Conservation (phyloP, 179 eudicot genomes). For the Patellifolia procumbens region DNA sequence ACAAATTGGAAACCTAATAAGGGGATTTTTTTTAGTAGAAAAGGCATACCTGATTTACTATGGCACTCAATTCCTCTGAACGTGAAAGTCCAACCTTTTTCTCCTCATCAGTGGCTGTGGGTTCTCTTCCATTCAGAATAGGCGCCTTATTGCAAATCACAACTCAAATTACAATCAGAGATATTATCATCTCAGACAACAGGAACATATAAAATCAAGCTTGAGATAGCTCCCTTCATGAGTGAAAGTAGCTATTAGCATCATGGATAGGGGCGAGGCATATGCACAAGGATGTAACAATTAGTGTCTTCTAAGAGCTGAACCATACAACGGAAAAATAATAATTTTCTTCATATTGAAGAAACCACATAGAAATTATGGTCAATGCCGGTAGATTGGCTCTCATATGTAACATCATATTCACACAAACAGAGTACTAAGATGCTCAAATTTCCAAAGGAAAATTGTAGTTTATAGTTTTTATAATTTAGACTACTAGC, state of each 20-base stretch:
- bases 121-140: constrained; percentile 90
- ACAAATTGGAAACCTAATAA: not conserved
- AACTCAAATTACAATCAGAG: constrained; percentile 18
- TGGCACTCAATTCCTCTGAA: constrained; percentile 85
- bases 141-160: constrained; percentile 54
- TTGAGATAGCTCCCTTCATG: not conserved
- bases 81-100: constrained; percentile 69
- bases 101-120: constrained; percentile 73
- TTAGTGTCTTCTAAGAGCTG: not conserved
- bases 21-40: constrained; percentile 6
- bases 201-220: constrained; percentile 1
- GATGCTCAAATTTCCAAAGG: constrained; percentile 4
- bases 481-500: not conserved
- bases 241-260: not conserved
- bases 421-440: not conserved
- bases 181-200: constrained; percentile 10
- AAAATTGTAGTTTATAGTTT: too few species aligned
- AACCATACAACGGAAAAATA: not conserved
- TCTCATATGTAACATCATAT: not conserved
- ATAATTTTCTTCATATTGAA: too few species aligned
- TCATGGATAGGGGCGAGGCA: not conserved
- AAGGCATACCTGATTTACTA: constrained; percentile 83
- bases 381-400: not conserved
- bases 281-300: constrained; percentile 4
- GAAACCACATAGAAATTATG: not conserved